phyloP scores from a whole-genome alignment of 306 rosid genomes.

The Pueraria montana region DNA sequence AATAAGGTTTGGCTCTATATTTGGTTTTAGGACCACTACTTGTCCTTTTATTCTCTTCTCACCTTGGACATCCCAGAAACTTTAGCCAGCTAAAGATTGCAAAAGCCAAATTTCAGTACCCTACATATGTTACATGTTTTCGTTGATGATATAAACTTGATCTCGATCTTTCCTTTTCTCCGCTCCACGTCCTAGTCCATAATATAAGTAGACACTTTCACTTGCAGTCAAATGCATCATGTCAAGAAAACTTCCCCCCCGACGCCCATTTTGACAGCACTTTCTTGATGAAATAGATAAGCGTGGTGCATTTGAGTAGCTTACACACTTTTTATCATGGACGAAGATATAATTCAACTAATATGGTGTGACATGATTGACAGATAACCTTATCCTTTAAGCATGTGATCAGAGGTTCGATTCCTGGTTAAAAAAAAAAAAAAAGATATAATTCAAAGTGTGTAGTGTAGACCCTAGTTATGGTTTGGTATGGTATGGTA shows the following conservation, averaged over 20 bases:
- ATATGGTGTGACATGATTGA: too few relatives aligned
- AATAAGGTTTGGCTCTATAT: slow-evolving; percentile 44
- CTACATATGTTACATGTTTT: slow-evolving; percentile 39
- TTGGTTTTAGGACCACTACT: slow-evolving; percentile 47
- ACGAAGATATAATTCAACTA: too few relatives aligned
- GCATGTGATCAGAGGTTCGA: too few relatives aligned
- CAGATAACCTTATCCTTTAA: too few relatives aligned
- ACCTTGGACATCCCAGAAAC: slow-evolving; percentile 47
- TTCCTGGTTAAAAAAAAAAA: too few relatives aligned
- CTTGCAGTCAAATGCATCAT: slow-evolving; percentile 52
- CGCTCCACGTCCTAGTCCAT: slow-evolving; percentile 5
- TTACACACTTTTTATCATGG: neutral
- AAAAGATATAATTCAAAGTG: neutral
- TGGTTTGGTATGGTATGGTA: neutral
- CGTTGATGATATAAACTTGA: slow-evolving; percentile 12
- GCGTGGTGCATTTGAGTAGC: slow-evolving; percentile 18
- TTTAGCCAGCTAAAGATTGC: slow-evolving; percentile 38
- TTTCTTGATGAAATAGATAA: slow-evolving; percentile 39
- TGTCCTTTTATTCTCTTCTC: slow-evolving; percentile 58
- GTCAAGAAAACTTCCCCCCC: neutral
- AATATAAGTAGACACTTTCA: slow-evolving; percentile 30
- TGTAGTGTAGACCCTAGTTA: neutral
- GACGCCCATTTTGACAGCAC: slow-evolving; percentile 41
- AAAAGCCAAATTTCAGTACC: slow-evolving; percentile 51
- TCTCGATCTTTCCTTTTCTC: slow-evolving; percentile 37